These are phyloP conservation scores for Mycena capillaripes DNA, from an alignment of 768 basidiomycete genomes.

Conservation along the genomic window DNA sequence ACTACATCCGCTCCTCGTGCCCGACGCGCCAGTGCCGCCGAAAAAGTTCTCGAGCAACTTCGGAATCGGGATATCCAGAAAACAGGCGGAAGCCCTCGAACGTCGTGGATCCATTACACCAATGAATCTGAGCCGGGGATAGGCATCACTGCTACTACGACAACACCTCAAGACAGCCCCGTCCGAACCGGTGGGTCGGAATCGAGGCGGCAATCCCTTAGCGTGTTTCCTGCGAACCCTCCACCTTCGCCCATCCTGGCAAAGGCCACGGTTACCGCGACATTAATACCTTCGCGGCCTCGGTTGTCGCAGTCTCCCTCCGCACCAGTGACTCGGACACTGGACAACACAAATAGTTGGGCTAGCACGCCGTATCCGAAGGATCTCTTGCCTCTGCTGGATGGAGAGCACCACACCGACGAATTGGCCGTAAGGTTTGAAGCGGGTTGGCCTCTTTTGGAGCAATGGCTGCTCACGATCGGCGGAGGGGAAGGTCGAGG, in stretches of 20 bases:
- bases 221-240: conserved; percentile 48
- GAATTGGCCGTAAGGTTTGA: conserved; percentile 89
- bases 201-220: conserved; percentile 57
- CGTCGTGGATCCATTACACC: conserved; percentile 62
- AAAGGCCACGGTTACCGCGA: conserved; percentile 48
- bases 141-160: conserved; percentile 31
- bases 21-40: conserved; percentile 75
- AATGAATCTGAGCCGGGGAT: conserved; percentile 45
- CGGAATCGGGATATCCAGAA: conserved; percentile 70
- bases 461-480: conserved; percentile 74
- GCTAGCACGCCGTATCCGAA: conserved; percentile 60
- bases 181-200: conserved; percentile 42
- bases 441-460: conserved; percentile 86
- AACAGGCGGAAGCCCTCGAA: conserved; percentile 50
- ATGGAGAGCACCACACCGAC: conserved; percentile 94
- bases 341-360: conserved; percentile 26
- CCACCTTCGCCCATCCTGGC: conserved; percentile 58
- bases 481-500: conserved; percentile 75
- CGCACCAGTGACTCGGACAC: conserved; percentile 53
- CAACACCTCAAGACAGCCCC: conserved; percentile 31
- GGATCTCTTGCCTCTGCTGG: conserved; percentile 72
- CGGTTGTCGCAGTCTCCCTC: conserved; percentile 73
- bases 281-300: conserved; percentile 57
- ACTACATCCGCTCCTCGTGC: conserved; percentile 43
- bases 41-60: conserved; percentile 77